Evolutionary conservation across 306 rosid genomes (phyloP).

Genomic region (Fagus crenata): DNA sequence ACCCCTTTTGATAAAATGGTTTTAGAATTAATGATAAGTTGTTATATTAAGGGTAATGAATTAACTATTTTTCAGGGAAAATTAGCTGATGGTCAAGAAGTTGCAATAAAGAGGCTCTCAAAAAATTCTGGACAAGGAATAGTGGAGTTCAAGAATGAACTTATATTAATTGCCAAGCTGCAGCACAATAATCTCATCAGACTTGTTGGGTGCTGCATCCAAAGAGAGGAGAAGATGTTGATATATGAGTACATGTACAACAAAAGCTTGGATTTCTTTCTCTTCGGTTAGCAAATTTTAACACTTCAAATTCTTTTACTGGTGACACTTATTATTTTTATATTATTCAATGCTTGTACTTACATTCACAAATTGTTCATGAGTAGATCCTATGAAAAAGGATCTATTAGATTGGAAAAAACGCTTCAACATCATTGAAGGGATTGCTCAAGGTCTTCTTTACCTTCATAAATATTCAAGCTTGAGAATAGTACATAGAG

Average conservation of each 20-base stretch:
- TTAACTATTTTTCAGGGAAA: constrained; percentile 14
- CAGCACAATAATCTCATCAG: neutral
- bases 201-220: neutral
- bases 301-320: neutral
- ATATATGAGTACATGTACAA: neutral
- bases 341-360: neutral
- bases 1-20: neutral
- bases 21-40: neutral
- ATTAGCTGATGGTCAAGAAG: neutral
- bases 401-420: constrained; percentile 20
- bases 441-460: constrained; percentile 30
- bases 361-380: neutral
- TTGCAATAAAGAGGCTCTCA: constrained; percentile 4
- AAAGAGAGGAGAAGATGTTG: constrained; percentile 1
- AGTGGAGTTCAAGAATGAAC: neutral
- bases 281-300: constrained; percentile 22
- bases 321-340: neutral
- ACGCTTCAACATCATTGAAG: constrained; percentile 31
- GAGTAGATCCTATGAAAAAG: constrained; percentile 8
- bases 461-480: constrained; percentile 34
- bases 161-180: neutral
- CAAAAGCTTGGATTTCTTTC: constrained; percentile 1
- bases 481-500: constrained; percentile 20
- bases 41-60: neutral
- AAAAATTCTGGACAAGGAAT: neutral